Conservation (phyloP, 306 rosid genomes). For the Ochetophila trinervis region DNA sequence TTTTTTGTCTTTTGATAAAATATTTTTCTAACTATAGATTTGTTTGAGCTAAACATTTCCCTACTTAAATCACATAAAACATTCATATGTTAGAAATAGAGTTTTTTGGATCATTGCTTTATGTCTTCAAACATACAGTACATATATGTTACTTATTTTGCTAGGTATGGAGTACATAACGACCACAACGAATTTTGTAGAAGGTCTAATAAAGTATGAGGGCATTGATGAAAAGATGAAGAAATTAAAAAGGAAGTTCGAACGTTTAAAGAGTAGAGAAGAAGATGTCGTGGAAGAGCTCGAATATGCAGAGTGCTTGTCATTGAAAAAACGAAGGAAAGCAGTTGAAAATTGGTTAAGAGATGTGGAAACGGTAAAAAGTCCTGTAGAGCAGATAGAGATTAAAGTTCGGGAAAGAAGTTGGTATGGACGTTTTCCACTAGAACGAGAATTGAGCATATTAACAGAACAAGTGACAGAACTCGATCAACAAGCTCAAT, state of each 20-base stretch:
- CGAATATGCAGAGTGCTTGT: neutral
- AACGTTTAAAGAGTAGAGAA: conserved; percentile 21
- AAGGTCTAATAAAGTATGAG: too few relatives aligned
- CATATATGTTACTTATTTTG: too few relatives aligned
- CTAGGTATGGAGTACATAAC: neutral
- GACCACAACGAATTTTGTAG: too few relatives aligned
- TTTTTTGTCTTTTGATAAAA: too few relatives aligned
- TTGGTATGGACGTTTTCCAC: neutral
- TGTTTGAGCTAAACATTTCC: too few relatives aligned
- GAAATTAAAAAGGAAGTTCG: conserved; percentile 16
- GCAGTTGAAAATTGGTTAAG: conserved; percentile 3
- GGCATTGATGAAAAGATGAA: conserved; percentile 1
- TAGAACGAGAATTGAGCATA: conserved; percentile 1
- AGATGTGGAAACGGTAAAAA: conserved; percentile 15
- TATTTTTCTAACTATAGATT: too few relatives aligned
- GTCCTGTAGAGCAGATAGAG: neutral
- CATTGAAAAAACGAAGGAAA: too few relatives aligned
- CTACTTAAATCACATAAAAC: too few relatives aligned
- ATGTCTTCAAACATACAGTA: too few relatives aligned
- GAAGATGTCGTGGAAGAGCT: conserved; percentile 22
- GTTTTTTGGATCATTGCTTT: too few relatives aligned
- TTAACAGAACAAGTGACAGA: conserved; percentile 17
- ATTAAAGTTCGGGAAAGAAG: conserved; percentile 8
- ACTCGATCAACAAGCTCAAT: conserved; percentile 15
- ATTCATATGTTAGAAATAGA: too few relatives aligned